Conservation (phyloP, 345 rosid genomes). For the Theobroma cacao region DNA sequence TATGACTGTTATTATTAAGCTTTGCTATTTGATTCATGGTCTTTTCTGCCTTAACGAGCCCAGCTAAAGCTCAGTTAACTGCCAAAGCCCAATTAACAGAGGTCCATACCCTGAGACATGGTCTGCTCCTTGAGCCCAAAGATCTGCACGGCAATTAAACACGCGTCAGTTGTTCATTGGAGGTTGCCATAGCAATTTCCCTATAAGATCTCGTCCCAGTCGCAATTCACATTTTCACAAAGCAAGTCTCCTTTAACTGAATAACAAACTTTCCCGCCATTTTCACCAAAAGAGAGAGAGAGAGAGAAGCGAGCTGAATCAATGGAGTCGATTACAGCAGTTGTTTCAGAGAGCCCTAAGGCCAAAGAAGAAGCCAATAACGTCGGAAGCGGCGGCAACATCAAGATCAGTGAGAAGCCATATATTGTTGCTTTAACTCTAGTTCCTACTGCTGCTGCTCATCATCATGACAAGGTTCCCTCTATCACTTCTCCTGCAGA, state of each 20-base stretch:
- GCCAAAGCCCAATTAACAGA: not conserved
- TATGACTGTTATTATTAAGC: too few relatives aligned
- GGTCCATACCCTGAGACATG: not conserved
- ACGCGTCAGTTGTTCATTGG: not conserved
- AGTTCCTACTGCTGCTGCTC: not conserved
- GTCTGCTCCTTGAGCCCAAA: not conserved
- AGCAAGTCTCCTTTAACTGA: not conserved
- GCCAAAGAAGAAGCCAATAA: slow-evolving; percentile 8
- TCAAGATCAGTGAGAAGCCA: not conserved
- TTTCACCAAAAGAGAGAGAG: not conserved
- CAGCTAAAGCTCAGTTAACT: not conserved
- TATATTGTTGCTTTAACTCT: not conserved
- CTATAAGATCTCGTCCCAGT: not conserved
- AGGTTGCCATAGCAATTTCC: not conserved
- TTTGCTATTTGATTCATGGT: too few relatives aligned
- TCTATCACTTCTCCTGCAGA: slow-evolving; percentile 3
- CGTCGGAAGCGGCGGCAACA: not conserved
- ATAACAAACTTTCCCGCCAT: slow-evolving; percentile 13
- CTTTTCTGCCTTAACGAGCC: not conserved
- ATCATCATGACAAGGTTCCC: not conserved
- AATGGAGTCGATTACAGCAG: slow-evolving; percentile 22
- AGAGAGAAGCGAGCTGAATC: slow-evolving; percentile 3
- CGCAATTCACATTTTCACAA: not conserved
- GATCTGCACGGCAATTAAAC: not conserved
- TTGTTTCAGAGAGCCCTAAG: slow-evolving; percentile 2